Evolutionary conservation across 768 basidiomycete species (phyloP), one percentile per base, ranked within the genome.

Genomic region (Collybiopsis confluens): DNA sequence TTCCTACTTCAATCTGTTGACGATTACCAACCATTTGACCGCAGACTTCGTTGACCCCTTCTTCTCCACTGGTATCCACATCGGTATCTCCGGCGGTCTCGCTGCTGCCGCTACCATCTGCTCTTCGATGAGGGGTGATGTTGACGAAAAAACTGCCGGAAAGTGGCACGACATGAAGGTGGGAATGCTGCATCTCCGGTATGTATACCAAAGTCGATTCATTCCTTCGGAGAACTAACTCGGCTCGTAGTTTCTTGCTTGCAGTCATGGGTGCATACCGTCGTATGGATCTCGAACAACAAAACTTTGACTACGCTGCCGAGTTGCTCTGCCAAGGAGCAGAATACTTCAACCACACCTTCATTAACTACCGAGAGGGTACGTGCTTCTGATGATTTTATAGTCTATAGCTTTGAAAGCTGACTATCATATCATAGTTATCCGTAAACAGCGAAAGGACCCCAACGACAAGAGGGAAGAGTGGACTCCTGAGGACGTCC

Each of bases 51-150:
- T 78, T 45, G 75, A 78, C 54, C 73, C 75, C 3, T 74, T 73
- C 68, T 77, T 75, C 64, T 72, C 74, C 2, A 71, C 70, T 26
- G 75, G 75, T 16, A 71, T 76, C 4, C 75, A 77, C 57, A 64
- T 76, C 21, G 74, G 71, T 1, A 55, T 74, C 54, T 70, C 69
- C 1, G 70, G 72, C 13, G 74, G 60, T 0, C 65, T 77, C 0
- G 63, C 72, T 15, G 73, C 74, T 2, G 70, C 75, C 16, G 56
- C 64, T 11, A 65, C 73, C 2, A 70, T 77, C 47, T 65, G 65
- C 33, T 70, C 73, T 6, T 66, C 70, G 5, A 68, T 74, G 44
- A 61, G 65, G 8, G 68, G 67, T 1, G 54, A 70, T 9, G 56
- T 60, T 24, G 56, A 61, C 6, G 73, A 73, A 41, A 52, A 56